phyloP scores from a whole-genome alignment of 1,284 basidiomycete species.

The Trichosporon asahii region DNA sequence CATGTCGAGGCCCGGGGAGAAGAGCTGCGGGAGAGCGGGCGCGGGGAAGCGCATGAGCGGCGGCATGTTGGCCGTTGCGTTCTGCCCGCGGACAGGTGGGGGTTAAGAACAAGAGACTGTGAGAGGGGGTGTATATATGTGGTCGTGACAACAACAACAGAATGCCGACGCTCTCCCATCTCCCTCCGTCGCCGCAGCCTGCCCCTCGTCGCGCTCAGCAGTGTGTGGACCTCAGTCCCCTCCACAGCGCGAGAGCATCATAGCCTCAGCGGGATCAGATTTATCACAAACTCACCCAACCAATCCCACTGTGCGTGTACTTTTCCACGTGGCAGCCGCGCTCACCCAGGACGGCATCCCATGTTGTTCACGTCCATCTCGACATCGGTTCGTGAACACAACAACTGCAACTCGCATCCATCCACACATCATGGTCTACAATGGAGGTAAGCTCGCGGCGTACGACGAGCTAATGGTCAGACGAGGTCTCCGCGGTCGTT shows the following conservation, averaged over 20 bases:
- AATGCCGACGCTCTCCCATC: too few relatives aligned
- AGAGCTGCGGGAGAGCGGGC: constrained; percentile 17
- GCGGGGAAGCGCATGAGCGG: constrained; percentile 24
- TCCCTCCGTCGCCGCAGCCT: neutral
- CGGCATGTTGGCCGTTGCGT: constrained; percentile 13
- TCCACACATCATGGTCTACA: constrained; percentile 45
- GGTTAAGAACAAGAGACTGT: neutral
- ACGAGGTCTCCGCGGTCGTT: constrained; percentile 82
- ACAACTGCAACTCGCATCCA: constrained; percentile 10
- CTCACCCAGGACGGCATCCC: neutral
- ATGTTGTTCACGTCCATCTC: constrained; percentile 1
- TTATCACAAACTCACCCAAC: neutral
- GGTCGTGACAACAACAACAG: neutral
- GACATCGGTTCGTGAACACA: neutral
- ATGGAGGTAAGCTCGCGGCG: constrained; percentile 39
- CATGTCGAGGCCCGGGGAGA: constrained; percentile 9
- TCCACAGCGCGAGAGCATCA: neutral
- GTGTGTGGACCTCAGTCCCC: too few relatives aligned
- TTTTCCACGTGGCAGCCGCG: neutral
- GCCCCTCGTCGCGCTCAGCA: too few relatives aligned
- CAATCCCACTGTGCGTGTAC: neutral
- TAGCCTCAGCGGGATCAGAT: neutral
- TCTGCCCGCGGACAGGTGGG: neutral
- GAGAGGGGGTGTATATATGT: neutral
- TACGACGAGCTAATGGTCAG: constrained; percentile 30